Base-by-base conservation (phyloP, 768 basidiomycete genomes). In the Fistulinella prunicolor region DNA sequence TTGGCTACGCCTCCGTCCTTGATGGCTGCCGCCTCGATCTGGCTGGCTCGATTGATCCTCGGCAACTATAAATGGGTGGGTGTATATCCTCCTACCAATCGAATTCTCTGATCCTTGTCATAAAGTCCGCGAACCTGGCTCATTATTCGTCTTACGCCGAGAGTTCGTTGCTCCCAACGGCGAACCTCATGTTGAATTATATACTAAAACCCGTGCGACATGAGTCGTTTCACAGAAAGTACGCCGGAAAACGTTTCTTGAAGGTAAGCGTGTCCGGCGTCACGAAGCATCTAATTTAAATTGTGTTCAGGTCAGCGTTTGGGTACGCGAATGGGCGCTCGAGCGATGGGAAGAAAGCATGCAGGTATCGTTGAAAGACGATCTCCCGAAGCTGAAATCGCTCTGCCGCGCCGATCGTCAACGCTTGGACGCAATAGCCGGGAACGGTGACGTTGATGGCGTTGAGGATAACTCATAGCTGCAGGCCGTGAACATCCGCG, bases 81-180 rank as follows among this genome's bases (percentile, higher is more conserved):
- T 72, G 24, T 24, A 26, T 38, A 13, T 37, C 22, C n/a, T 16
- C 19, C 5, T 44, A 1, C 16, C 2, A 47, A 23, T 21, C 21
- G 23, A 24, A 35, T 21, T 10, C 44, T 36, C 41, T 53, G 38
- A 52, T 45, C 45, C 19, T 50, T 69, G 22, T 30, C 42, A 32
- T 14, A 0, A 62, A 95, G 94, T 83, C 83, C 24, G 74, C 89
- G 3, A 95, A 89, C 60, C 69, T 95, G 36, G 85, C 85, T 10
- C 91, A 95, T 63, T 96, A 93, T 63, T 86, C 90, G 2, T 83
- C 84, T 23, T 96, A 93, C 65, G 71, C 85, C 4, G 89, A 94
- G 68, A 79, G 78, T 32, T 83, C 85, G 44, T 66, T 97, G 38
- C 69, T 94, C 26, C 88, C 90, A 0, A 83, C 81, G 0, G 94